Percentiles rank a stretch among this genome's conserved stretches.
Evolutionary conservation across 2,329 filamentous ascomycete species (phyloP).

Genomic region (Aspergillus sp.): DNA sequence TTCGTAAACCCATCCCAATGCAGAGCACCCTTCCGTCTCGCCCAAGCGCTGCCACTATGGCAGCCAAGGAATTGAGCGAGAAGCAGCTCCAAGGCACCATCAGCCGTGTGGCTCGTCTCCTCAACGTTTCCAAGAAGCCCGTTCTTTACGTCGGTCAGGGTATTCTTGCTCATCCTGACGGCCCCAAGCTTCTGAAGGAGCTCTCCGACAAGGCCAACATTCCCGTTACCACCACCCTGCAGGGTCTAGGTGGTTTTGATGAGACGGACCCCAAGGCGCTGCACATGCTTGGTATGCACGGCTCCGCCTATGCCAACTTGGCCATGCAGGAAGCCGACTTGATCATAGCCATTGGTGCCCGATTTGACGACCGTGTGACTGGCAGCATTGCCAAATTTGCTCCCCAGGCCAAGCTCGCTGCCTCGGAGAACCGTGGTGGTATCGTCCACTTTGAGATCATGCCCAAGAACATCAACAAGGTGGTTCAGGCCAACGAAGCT

Average conservation of each 20-base stretch:
- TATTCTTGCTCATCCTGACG: conserved; percentile 75
- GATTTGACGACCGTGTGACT: conserved; percentile 96
- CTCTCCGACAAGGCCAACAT: conserved; percentile 88
- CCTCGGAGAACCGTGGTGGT: conserved; percentile 80
- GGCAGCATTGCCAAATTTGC: conserved; percentile 80
- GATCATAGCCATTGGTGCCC: conserved; percentile 88
- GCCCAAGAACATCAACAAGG: conserved; percentile 99
- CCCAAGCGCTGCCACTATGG: conserved; percentile 81
- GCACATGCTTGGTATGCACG: conserved; percentile 99
- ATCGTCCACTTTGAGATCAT: conserved; percentile 98
- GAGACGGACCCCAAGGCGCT: conserved; percentile 91
- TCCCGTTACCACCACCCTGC: conserved; percentile 92
- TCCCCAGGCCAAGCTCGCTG: conserved; percentile 80
- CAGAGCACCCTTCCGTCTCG: conserved; percentile 71
- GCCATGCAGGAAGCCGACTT: conserved; percentile 95
- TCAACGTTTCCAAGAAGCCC: conserved; percentile 90
- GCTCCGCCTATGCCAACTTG: conserved; percentile 95
- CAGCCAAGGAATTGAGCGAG: conserved; percentile 70
- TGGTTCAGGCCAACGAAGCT: conserved; percentile 92
- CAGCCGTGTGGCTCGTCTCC: conserved; percentile 71
- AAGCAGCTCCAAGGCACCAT: conserved; percentile 74
- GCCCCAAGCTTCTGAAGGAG: conserved; percentile 75
- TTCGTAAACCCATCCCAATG: conserved; percentile 81
- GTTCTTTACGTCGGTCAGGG: conserved; percentile 94
- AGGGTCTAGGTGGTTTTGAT: conserved; percentile 88